Percentiles rank a stretch among this genome's conserved stretches.
Evolutionary conservation across 495 filamentous ascomycete species (phyloP).

Genomic region (Chaetomium fimeti): DNA sequence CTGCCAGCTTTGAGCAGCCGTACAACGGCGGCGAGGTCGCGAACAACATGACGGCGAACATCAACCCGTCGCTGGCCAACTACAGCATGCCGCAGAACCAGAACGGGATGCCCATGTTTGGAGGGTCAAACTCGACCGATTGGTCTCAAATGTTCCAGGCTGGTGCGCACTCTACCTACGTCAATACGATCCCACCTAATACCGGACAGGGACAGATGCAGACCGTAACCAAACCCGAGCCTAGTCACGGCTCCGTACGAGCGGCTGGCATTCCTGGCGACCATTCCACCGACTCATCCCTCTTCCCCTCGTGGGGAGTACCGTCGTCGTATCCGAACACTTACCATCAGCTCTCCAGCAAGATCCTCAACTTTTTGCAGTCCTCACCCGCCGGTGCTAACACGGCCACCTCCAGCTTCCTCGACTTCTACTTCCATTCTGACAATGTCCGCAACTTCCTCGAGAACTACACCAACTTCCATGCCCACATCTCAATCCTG

Average conservation of each 20-base stretch:
- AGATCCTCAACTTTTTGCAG: constrained; percentile 56
- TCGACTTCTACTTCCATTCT: constrained; percentile 54
- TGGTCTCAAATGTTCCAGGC: constrained; percentile 74
- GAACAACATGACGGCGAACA: constrained; percentile 53
- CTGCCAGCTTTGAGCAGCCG: constrained; percentile 45
- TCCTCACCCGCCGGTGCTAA: constrained; percentile 40
- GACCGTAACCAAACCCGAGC: constrained; percentile 54
- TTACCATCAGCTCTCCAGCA: constrained; percentile 51
- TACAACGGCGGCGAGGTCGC: constrained; percentile 53
- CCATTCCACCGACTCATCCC: constrained; percentile 41
- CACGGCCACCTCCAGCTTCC: constrained; percentile 39
- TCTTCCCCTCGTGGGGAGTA: constrained; percentile 44
- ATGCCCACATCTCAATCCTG: constrained; percentile 66
- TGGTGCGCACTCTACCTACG: constrained; percentile 60
- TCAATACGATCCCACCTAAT: constrained; percentile 60
- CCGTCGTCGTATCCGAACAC: constrained; percentile 46
- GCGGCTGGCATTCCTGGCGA: constrained; percentile 43
- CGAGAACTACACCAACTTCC: constrained; percentile 60
- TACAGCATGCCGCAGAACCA: constrained; percentile 54
- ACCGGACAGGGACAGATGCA: constrained; percentile 47
- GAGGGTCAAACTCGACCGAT: constrained; percentile 51
- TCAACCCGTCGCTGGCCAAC: constrained; percentile 56
- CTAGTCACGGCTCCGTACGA: constrained; percentile 42
- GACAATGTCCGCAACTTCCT: constrained; percentile 63
- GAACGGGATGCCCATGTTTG: constrained; percentile 55